Conservation (phyloP, 2,329 filamentous ascomycete genomes). For the Colletotrichum camelliae region DNA sequence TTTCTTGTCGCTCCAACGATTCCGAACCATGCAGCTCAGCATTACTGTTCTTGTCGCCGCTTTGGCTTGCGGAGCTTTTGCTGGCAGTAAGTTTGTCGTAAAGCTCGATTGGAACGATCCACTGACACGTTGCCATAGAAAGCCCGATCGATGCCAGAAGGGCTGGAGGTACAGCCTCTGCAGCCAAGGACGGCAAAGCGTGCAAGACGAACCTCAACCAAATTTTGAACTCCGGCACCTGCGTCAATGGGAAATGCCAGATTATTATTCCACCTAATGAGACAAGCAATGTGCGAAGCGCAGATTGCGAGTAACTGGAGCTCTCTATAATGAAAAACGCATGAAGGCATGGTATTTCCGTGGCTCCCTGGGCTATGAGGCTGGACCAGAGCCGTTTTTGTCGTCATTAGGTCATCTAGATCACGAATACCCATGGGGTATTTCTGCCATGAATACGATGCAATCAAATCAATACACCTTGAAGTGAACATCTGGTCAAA, state of each 20-base stretch:
- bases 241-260: not conserved
- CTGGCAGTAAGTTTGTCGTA: not conserved
- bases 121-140: not conserved
- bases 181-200: not conserved
- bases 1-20: not conserved
- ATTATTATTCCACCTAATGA: not conserved
- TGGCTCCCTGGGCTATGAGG: not conserved
- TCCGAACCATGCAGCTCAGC: not conserved
- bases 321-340: not conserved
- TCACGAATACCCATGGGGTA: not conserved
- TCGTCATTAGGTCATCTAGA: fast-evolving
- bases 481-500: not conserved
- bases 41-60: not conserved
- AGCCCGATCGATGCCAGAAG: not conserved
- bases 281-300: not conserved
- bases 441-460: not conserved
- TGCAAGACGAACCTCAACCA: not conserved
- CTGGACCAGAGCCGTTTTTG: not conserved
- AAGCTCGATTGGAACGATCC: not conserved
- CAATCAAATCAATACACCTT: not conserved
- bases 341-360: not conserved
- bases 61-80: not conserved
- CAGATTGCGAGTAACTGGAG: not conserved
- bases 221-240: not conserved
- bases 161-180: not conserved